Evolutionary conservation across 176 grass and related monocot species (phyloP), one percentile per base, ranked within the genome.

Genomic region (Melocanna baccifera): DNA sequence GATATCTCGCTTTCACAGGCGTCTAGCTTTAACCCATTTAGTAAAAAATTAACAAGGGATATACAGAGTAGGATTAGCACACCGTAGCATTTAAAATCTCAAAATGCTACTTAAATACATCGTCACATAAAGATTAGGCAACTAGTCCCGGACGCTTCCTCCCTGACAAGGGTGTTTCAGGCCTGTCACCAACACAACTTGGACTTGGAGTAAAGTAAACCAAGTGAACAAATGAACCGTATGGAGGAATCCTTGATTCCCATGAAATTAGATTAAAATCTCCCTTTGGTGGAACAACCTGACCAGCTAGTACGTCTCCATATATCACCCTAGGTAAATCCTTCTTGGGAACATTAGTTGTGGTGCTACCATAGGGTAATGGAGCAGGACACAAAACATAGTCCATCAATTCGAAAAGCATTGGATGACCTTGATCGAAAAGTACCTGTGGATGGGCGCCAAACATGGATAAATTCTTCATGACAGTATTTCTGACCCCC

Each of bases 161-260:
- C 32, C 32, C 32, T 32, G 32, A 32, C 32, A 32, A 32, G 32
- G 32, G 32, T 32, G 32, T 32, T 32, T n/a, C n/a, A n/a, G n/a
- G n/a, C n/a, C n/a, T n/a, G n/a, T 32, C 32, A 32, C 3, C 32
- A 32, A 32, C 32, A 32, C 1, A 32, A 2, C 32, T 32, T 32
- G 32, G 32, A 2, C 32, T 32, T 32, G 32, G 32, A 32, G 32
- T 32, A 32, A 32, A 32, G 32, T 2, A 32, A 32, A 32, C 32
- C 32, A 32, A 32, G 14, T 64, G 76, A 78, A 65, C 10, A 50
- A 79, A 79, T 22, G 59, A 65, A 11, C 29, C 67, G 9, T 80
- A 80, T 25, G 78, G 78, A 0, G 78, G 45, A 20, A 80, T 12
- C 62, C 46, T 50, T 39, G 78, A 80, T 67, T 80, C 20, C 77